These are phyloP conservation scores for Xerophyta viscosa DNA, from an alignment of 106 monocot genomes.

Conservation along the genomic window DNA sequence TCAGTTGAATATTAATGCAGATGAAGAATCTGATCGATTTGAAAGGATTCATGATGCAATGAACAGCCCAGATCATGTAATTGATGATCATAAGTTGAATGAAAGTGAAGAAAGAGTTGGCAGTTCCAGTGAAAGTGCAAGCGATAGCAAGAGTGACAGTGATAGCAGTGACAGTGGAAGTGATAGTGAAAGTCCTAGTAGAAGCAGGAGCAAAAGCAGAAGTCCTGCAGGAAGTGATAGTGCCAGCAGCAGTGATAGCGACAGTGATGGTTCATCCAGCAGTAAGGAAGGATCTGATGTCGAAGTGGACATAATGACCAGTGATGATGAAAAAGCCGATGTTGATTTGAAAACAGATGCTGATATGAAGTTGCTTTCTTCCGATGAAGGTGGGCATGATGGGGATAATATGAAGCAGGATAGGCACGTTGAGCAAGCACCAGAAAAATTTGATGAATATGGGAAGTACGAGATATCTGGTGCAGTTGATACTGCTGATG, in stretches of 20 bases:
- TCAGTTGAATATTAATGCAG: slow-evolving; percentile 12
- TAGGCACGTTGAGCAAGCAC: slow-evolving; percentile 13
- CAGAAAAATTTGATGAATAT: slow-evolving; percentile 30
- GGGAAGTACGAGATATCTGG: slow-evolving; percentile 14
- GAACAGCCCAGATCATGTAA: slow-evolving; percentile 27
- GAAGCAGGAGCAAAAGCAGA: slow-evolving; percentile 49
- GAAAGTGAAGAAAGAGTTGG: slow-evolving; percentile 34
- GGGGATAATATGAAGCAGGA: slow-evolving; percentile 18
- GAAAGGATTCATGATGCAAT: slow-evolving; percentile 38
- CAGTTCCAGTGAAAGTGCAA: slow-evolving; percentile 82
- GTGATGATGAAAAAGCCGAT: slow-evolving; percentile 63
- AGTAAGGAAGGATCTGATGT: slow-evolving; percentile 86
- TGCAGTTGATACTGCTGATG: slow-evolving; percentile 16
- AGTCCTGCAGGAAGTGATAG: slow-evolving; percentile 57
- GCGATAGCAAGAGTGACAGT: slow-evolving; percentile 73
- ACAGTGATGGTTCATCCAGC: slow-evolving; percentile 89
- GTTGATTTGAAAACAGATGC: slow-evolving; percentile 14
- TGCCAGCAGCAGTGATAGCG: slow-evolving; percentile 92
- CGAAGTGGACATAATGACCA: slow-evolving; percentile 79
- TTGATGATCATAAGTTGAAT: slow-evolving; percentile 14
- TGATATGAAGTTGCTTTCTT: slow-evolving; percentile 5
- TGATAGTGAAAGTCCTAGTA: slow-evolving; percentile 68
- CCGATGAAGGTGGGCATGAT: slow-evolving; percentile 21
- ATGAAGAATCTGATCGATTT: slow-evolving; percentile 36
- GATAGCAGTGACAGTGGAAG: slow-evolving; percentile 76